These are phyloP conservation scores for Trichosporon faecale DNA, from an alignment of 1,284 basidiomycete species.

Conservation along the genomic window DNA sequence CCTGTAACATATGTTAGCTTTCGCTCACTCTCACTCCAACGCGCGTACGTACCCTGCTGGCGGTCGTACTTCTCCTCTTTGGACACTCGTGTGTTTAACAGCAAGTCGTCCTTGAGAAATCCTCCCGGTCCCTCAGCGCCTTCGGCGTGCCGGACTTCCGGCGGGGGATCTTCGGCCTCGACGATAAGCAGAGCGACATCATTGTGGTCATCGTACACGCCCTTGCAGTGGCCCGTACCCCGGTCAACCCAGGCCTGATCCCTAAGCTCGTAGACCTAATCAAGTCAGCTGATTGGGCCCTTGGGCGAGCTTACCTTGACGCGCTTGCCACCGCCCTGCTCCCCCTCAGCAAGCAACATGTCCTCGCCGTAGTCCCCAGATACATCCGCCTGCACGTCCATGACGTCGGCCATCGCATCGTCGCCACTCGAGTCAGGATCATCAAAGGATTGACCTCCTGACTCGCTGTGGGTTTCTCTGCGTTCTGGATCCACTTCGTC, in stretches of 20 bases:
- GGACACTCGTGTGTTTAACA: constrained; percentile 45
- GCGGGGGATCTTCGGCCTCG: constrained; percentile 66
- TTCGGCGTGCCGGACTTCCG: constrained; percentile 57
- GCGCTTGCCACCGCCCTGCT: constrained; percentile 25
- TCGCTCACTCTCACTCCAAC: background rate
- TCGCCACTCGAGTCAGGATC: constrained; percentile 7
- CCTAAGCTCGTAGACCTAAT: constrained; percentile 84
- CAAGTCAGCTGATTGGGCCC: background rate
- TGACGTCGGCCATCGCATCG: constrained; percentile 18
- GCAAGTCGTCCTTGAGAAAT: constrained; percentile 46
- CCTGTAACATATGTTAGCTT: constrained; percentile 57
- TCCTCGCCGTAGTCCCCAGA: constrained; percentile 20
- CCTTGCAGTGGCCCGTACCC: constrained; percentile 89
- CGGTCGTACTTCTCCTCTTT: constrained; percentile 80
- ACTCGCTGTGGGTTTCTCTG: background rate
- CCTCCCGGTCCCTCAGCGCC: constrained; percentile 40
- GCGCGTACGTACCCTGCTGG: constrained; percentile 71
- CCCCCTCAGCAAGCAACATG: constrained; percentile 18
- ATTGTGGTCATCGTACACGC: constrained; percentile 72
- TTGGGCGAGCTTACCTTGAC: constrained; percentile 23
- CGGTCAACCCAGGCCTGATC: constrained; percentile 86
- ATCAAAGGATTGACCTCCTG: constrained; percentile 3
- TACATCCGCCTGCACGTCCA: constrained; percentile 21
- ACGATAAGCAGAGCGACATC: constrained; percentile 80
- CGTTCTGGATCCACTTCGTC: constrained; percentile 19